phyloP scores from a whole-genome alignment of 2,329 filamentous ascomycete genomes.

The Ramularia endophylla region DNA sequence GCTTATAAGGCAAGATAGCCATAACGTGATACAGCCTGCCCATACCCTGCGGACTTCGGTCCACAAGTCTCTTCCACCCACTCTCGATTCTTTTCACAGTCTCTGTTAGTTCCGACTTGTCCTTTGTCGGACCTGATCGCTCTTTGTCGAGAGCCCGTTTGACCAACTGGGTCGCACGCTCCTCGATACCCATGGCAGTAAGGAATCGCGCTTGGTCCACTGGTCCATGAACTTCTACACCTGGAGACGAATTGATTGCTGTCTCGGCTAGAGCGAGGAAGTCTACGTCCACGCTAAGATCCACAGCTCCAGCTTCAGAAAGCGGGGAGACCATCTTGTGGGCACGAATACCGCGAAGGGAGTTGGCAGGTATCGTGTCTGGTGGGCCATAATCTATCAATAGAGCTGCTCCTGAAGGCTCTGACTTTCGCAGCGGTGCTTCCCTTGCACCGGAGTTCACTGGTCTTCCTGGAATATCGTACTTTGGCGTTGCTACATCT shows the following conservation, averaged over 20 bases:
- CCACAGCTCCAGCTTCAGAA: conserved; percentile 70
- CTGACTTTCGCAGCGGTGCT: conserved; percentile 45
- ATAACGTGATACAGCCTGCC: conserved; percentile 91
- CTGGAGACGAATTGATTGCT: conserved; percentile 66
- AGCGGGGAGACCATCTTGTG: conserved; percentile 78
- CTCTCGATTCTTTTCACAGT: conserved; percentile 59
- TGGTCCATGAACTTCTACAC: conserved; percentile 87
- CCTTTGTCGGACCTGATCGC: conserved; percentile 31
- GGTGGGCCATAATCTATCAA: conserved; percentile 90
- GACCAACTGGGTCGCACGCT: conserved; percentile 65
- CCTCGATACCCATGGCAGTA: conserved; percentile 71
- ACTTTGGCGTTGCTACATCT: conserved; percentile 13
- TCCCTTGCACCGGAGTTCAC: conserved; percentile 24
- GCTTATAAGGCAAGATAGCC: conserved; percentile 66
- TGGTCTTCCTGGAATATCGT: conserved; percentile 17
- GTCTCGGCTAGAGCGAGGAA: conserved; percentile 81
- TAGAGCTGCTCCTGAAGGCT: conserved; percentile 77
- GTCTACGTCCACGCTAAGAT: conserved; percentile 89
- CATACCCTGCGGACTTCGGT: conserved; percentile 78
- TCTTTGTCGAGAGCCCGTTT: conserved; percentile 37
- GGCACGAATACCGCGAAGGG: conserved; percentile 76
- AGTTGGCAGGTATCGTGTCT: conserved; percentile 75
- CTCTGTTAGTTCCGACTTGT: conserved; percentile 38
- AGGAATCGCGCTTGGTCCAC: conserved; percentile 80
- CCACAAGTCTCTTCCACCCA: conserved; percentile 78